A percentile compares a stretch with the other conserved stretches of the same genome.
Conservation (phyloP, 306 rosid genomes). For the Prunus dulcis region DNA sequence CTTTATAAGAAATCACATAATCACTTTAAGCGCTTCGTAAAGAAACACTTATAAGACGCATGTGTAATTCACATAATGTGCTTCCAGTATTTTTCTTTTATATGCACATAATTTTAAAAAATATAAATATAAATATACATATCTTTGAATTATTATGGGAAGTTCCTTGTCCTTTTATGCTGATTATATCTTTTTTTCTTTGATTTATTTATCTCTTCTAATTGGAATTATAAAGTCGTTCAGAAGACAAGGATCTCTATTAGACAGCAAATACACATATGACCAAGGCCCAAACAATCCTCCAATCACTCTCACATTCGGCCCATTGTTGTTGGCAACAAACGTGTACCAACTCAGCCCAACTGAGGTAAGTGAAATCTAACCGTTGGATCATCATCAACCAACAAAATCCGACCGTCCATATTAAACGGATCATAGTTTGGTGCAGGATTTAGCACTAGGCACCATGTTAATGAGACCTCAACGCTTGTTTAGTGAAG, state of each 20-base stretch:
- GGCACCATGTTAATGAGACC: conserved; percentile 40
- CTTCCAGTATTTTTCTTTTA: too few relatives aligned
- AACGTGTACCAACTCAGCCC: conserved; percentile 29
- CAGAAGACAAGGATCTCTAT: background rate
- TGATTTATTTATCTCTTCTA: background rate
- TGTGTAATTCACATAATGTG: too few relatives aligned
- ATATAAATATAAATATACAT: too few relatives aligned
- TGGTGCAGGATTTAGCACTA: conserved; percentile 25
- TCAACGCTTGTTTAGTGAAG: conserved; percentile 18
- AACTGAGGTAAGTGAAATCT: conserved; percentile 15
- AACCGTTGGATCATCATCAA: background rate
- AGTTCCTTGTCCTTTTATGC: background rate
- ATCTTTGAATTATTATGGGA: background rate
- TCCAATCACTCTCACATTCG: conserved; percentile 28
- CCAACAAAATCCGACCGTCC: background rate
- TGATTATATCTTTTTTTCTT: background rate
- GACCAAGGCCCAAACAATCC: conserved; percentile 33
- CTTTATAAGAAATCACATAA: too few relatives aligned
- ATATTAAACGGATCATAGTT: background rate
- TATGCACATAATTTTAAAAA: too few relatives aligned
- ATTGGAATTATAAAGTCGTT: background rate
- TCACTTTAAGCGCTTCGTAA: too few relatives aligned
- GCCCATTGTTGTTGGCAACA: conserved; percentile 18
- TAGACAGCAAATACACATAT: conserved; percentile 16
- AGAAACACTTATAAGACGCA: too few relatives aligned